A percentile compares a stretch with the other conserved stretches of the same genome.
Evolutionary conservation across 768 basidiomycete species (phyloP).

Genomic region (Russula emetica): DNA sequence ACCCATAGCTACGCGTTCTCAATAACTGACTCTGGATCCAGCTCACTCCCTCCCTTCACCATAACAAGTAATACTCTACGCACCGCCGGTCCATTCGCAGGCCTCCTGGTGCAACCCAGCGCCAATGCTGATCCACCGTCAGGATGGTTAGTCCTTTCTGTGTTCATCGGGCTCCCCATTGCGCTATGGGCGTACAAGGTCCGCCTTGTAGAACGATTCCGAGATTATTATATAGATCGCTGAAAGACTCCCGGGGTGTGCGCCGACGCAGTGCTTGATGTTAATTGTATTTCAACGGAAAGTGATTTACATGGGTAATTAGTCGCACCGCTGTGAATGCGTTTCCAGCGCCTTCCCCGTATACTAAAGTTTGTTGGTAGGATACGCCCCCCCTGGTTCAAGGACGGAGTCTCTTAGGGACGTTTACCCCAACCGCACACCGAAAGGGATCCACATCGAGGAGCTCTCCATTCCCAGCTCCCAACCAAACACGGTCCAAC

Average conservation of each 20-base stretch:
- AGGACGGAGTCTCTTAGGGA: constrained; percentile 36
- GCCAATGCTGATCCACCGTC: constrained; percentile 20
- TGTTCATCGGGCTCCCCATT: constrained; percentile 25
- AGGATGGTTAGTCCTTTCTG: constrained; percentile 17
- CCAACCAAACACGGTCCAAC: constrained; percentile 20
- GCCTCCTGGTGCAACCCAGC: constrained; percentile 21
- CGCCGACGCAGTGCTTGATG: constrained; percentile 40
- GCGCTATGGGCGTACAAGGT: constrained; percentile 29
- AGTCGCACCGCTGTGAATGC: background rate
- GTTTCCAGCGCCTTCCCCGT: background rate
- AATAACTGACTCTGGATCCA: background rate
- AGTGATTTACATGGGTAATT: constrained; percentile 47
- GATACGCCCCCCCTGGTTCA: constrained; percentile 42
- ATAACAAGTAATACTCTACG: background rate
- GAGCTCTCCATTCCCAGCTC: constrained; percentile 32
- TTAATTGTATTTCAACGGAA: constrained; percentile 47
- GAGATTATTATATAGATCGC: background rate
- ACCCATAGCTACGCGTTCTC: too few species aligned
- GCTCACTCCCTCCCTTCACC: background rate
- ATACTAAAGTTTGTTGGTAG: constrained; percentile 25
- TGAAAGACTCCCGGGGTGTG: background rate
- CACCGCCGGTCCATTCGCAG: constrained; percentile 3
- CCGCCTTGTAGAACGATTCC: background rate
- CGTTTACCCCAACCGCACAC: constrained; percentile 27
- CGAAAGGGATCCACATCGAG: constrained; percentile 31